Evolutionary conservation across 495 filamentous ascomycete genomes (phyloP).

Genomic region (Cercophora sp.): DNA sequence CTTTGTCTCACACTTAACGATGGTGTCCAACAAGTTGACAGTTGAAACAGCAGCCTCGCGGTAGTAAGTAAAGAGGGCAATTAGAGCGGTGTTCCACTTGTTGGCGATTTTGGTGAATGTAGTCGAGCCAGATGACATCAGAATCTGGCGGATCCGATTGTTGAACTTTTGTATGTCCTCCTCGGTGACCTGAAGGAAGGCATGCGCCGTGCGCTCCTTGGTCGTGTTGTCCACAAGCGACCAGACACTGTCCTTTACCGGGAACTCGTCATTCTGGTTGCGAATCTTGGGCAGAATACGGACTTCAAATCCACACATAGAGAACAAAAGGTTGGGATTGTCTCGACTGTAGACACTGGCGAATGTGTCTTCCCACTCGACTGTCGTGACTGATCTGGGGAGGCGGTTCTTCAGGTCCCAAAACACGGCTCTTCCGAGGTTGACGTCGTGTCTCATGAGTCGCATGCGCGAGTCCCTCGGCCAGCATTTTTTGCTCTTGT

Average conservation of each 20-base stretch:
- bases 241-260: conserved; percentile 97
- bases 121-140: conserved; percentile 98
- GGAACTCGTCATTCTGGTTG: conserved; percentile 94
- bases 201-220: conserved; percentile 95
- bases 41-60: conserved; percentile 98
- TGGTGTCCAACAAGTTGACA: conserved; percentile 91
- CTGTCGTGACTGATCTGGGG: conserved; percentile 89
- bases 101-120: conserved; percentile 99
- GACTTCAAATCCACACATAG: conserved; percentile 98
- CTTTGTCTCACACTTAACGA: conserved; percentile 99
- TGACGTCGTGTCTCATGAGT: conserved; percentile 98
- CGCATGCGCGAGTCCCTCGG: conserved; percentile 96
- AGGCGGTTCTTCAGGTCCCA: conserved; percentile 99
- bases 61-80: conserved; percentile 99
- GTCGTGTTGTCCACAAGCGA: conserved; percentile 92
- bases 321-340: conserved; percentile 95
- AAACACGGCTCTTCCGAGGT: conserved; percentile 95
- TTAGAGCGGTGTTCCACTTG: conserved; percentile 98
- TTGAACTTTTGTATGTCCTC: conserved; percentile 99
- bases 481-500: conserved; percentile 99
- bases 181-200: conserved; percentile 96
- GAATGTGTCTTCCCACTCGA: conserved; percentile 99
- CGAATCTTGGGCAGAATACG: conserved; percentile 94
- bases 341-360: conserved; percentile 98
- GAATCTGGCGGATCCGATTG: conserved; percentile 95